Percentiles rank a stretch among this genome's conserved stretches.
phyloP scores from a whole-genome alignment of 177 flowering plant species.

The Vitis hybrid region DNA sequence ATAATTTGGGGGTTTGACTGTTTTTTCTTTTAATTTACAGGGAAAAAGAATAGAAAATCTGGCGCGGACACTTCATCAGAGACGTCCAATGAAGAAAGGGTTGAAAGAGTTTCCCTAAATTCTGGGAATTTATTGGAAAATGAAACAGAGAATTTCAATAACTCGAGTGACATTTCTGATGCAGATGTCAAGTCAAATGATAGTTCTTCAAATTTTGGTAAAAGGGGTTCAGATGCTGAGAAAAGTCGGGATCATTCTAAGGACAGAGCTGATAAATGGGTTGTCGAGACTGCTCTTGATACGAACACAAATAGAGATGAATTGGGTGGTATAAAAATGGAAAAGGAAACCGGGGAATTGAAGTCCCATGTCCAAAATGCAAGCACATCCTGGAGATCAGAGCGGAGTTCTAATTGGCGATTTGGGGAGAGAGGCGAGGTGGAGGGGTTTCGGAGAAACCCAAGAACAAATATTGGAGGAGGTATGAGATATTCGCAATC shows the following conservation, averaged over 20 bases:
- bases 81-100: constrained; percentile 44
- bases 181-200: constrained; percentile 19
- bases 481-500: constrained; percentile 29
- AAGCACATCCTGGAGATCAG: constrained; percentile 19
- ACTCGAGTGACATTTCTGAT: constrained; percentile 31
- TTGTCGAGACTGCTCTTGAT: constrained; percentile 18
- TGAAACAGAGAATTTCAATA: constrained; percentile 19
- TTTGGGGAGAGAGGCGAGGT: constrained; percentile 25
- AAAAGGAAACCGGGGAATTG: constrained; percentile 25
- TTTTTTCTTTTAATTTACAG: constrained; percentile 29
- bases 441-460: constrained; percentile 24
- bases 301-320: constrained; percentile 17
- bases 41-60: constrained; percentile 33
- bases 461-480: constrained; percentile 31
- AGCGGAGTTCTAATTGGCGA: constrained; percentile 26
- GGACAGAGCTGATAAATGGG: constrained; percentile 22
- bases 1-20: constrained; percentile 1
- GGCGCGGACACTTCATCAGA: constrained; percentile 33
- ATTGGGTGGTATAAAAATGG: constrained; percentile 16
- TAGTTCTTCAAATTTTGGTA: constrained; percentile 22
- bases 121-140: constrained; percentile 22
- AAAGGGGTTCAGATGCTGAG: constrained; percentile 20
- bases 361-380: constrained; percentile 19
- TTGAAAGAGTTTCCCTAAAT: constrained; percentile 21
- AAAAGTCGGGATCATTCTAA: constrained; percentile 25